A percentile compares a stretch with the other conserved stretches of the same genome.
Evolutionary conservation across 2,329 filamentous ascomycete species (phyloP).

Genomic region (Alternaria sp.): DNA sequence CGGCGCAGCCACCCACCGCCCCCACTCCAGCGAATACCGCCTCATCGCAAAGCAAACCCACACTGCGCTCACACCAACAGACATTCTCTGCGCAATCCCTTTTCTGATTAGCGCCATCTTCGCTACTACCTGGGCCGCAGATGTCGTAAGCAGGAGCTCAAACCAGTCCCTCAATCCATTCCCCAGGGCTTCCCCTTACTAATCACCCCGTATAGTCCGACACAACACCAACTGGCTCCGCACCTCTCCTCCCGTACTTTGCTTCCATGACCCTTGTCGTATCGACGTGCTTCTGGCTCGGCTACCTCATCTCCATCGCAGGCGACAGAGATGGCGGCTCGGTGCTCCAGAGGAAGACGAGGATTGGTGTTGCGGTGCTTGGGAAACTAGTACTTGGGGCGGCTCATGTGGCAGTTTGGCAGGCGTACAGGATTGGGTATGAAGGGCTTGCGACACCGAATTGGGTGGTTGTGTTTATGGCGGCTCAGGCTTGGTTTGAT

Average conservation of each 20-base stretch:
- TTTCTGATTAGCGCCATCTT: not conserved
- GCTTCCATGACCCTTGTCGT: not conserved
- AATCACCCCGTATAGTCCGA: not conserved
- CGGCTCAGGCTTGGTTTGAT: conserved; percentile 3
- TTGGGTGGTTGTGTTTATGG: conserved; percentile 3
- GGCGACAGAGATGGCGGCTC: not conserved
- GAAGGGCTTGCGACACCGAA: not conserved
- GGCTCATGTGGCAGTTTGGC: not conserved
- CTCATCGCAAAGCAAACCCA: not conserved
- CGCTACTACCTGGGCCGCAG: not conserved
- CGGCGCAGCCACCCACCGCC: conserved; percentile 1
- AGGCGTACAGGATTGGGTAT: conserved; percentile 1
- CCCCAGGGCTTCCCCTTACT: not conserved
- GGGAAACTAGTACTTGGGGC: not conserved
- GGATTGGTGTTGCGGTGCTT: not conserved
- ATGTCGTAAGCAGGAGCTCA: not conserved
- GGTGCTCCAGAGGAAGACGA: not conserved
- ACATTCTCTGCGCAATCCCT: not conserved
- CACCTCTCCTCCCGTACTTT: conserved; percentile 3
- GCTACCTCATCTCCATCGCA: not conserved
- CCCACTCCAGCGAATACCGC: not conserved
- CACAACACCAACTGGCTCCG: not conserved
- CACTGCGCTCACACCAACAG: not conserved
- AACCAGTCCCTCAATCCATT: no score
- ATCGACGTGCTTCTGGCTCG: not conserved